These are phyloP conservation scores for Coniosporium apollinis DNA, from an alignment of 495 filamentous ascomycete species.

Conservation along the genomic window DNA sequence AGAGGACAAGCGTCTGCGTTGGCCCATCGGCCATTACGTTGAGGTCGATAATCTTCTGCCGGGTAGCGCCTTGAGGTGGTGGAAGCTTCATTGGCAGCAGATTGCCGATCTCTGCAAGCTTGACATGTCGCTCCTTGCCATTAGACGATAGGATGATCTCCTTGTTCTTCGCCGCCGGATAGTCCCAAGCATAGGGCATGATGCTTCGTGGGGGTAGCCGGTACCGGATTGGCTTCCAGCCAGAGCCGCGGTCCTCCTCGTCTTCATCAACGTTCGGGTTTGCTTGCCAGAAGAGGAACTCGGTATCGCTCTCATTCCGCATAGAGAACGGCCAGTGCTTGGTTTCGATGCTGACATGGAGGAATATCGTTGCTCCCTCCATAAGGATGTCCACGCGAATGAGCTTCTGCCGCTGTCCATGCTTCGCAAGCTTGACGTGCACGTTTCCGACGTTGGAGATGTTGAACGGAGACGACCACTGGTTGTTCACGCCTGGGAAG, in stretches of 20 bases:
- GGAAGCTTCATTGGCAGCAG: conserved; percentile 75
- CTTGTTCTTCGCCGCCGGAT: conserved; percentile 89
- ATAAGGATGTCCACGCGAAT: conserved; percentile 78
- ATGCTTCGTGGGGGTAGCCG: conserved; percentile 88
- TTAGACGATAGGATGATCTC: conserved; percentile 69
- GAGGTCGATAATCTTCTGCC: conserved; percentile 79
- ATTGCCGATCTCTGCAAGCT: conserved; percentile 91
- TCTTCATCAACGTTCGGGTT: conserved; percentile 68
- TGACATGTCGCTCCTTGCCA: conserved; percentile 73
- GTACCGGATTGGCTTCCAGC: conserved; percentile 82
- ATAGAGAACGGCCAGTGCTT: conserved; percentile 98
- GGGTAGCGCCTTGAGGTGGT: conserved; percentile 33
- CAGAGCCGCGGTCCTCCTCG: conserved; percentile 55
- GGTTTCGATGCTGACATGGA: conserved; percentile 75
- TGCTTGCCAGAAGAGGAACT: conserved; percentile 88
- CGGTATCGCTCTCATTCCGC: conserved; percentile 89
- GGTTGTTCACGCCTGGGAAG: conserved; percentile 88
- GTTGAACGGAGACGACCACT: conserved; percentile 96
- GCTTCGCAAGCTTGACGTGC: conserved; percentile 84
- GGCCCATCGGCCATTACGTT: conserved; percentile 90
- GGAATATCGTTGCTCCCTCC: conserved; percentile 82
- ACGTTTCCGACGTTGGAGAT: conserved; percentile 84
- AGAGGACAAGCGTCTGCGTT: conserved; percentile 81
- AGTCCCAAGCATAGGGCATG: conserved; percentile 99
- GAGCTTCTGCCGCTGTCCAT: conserved; percentile 73